Conservation (phyloP, 371 early-diverging fungal species). For the Blastocladiella emersonii region DNA sequence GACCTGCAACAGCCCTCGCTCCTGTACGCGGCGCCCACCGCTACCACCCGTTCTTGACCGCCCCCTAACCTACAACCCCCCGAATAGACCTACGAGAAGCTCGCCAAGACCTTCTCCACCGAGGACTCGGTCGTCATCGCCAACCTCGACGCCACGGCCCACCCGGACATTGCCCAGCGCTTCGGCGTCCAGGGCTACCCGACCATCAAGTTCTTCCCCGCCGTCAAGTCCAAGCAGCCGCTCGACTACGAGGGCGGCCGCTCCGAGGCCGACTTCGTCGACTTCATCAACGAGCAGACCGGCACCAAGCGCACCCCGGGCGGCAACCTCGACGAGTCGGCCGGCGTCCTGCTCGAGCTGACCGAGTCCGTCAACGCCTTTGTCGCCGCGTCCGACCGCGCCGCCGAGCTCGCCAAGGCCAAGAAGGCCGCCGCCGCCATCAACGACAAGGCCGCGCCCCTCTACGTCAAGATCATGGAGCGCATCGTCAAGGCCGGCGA, state of each 20-base stretch:
- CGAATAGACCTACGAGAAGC: slow-evolving; percentile 7
- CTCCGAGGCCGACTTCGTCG: slow-evolving; percentile 63
- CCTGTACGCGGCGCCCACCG: too few relatives aligned
- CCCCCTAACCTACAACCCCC: too few relatives aligned
- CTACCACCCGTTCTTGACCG: too few relatives aligned
- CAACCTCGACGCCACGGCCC: slow-evolving; percentile 71
- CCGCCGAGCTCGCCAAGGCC: slow-evolving; percentile 16
- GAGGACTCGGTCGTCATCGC: slow-evolving; percentile 51
- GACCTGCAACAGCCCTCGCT: too few relatives aligned
- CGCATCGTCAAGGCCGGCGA: slow-evolving; percentile 43
- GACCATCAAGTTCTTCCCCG: slow-evolving; percentile 75
- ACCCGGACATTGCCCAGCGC: slow-evolving; percentile 36
- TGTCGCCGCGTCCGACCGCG: slow-evolving; percentile 25
- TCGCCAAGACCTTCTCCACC: slow-evolving; percentile 25
- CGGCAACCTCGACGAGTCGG: slow-evolving; percentile 47
- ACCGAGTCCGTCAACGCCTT: slow-evolving; percentile 52
- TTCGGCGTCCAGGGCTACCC: slow-evolving; percentile 67
- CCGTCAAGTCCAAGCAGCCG: slow-evolving; percentile 44
- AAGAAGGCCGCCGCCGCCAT: slow-evolving; percentile 20
- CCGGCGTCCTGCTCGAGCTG: slow-evolving; percentile 56
- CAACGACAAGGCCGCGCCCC: slow-evolving; percentile 23
- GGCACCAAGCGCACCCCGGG: slow-evolving; percentile 66
- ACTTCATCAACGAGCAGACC: slow-evolving; percentile 76
- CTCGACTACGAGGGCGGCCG: slow-evolving; percentile 64
- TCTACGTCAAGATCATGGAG: slow-evolving; percentile 57